These are phyloP conservation scores for Pleurostoma richardsiae DNA, from an alignment of 2,329 filamentous ascomycete species.

Conservation along the genomic window DNA sequence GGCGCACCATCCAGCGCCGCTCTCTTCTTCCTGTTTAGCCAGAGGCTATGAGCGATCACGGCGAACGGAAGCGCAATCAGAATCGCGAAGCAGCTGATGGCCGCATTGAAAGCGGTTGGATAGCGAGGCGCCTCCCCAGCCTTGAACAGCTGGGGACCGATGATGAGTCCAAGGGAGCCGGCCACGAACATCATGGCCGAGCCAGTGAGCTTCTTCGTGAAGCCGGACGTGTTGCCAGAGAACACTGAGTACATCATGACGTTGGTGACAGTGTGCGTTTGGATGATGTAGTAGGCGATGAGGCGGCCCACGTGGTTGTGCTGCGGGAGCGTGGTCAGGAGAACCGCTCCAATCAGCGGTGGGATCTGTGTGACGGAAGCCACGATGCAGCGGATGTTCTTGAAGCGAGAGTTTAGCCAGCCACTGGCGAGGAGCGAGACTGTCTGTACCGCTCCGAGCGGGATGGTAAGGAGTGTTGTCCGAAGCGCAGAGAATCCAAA, in stretches of 20 bases:
- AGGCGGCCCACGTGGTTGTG: slow-evolving; percentile 1
- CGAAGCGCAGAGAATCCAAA: slow-evolving; percentile 41
- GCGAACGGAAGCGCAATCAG: slow-evolving; percentile 42
- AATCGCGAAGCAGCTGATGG: slow-evolving; percentile 54
- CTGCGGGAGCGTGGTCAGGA: slow-evolving; percentile 11
- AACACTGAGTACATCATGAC: slow-evolving; percentile 46
- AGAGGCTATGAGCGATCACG: slow-evolving; percentile 42
- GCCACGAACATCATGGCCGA: slow-evolving; percentile 56
- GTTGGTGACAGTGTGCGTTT: slow-evolving; percentile 11
- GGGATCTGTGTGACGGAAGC: slow-evolving; percentile 9
- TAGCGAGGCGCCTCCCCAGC: slow-evolving; percentile 51
- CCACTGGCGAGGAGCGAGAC: slow-evolving; percentile 13
- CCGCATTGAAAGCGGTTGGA: slow-evolving; percentile 54
- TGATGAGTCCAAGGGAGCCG: slow-evolving; percentile 57
- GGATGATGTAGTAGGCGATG: slow-evolving; percentile 10
- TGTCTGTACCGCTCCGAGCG: slow-evolving; percentile 14
- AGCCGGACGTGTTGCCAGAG: slow-evolving; percentile 53
- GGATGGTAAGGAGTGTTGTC: slow-evolving; percentile 20
- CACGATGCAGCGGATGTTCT: slow-evolving; percentile 8
- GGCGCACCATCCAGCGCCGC: background rate
- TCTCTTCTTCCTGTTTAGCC: slow-evolving; percentile 48
- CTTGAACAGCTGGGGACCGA: slow-evolving; percentile 55
- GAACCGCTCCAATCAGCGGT: slow-evolving; percentile 11
- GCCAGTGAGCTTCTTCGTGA: slow-evolving; percentile 57
- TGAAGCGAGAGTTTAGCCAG: slow-evolving; percentile 9